phyloP scores from a whole-genome alignment of 164 flowering plant species.

The Cinnamomum micranthum region DNA sequence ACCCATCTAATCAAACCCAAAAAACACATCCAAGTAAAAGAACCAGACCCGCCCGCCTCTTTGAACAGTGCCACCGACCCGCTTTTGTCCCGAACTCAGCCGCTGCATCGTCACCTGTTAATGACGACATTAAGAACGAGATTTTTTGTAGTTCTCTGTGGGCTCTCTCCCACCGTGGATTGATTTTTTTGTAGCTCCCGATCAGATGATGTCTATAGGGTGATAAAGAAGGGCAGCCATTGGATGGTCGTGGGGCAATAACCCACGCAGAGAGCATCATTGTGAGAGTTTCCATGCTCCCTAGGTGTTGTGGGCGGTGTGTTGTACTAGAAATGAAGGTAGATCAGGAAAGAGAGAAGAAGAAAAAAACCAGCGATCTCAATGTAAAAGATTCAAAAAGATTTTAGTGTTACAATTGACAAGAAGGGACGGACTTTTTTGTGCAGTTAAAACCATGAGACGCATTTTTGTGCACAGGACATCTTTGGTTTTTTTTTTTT shows the following conservation, averaged over 20 bases:
- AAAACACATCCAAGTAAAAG: not conserved
- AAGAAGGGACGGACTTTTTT: no score
- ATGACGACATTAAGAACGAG: slow-evolving; percentile 55
- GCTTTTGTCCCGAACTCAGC: slow-evolving; percentile 64
- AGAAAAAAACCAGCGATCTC: no score
- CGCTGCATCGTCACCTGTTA: slow-evolving; percentile 68
- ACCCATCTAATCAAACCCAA: not conserved
- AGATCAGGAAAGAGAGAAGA: no score
- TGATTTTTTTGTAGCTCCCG: no score
- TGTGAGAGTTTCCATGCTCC: slow-evolving; percentile 66
- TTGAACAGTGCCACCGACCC: slow-evolving; percentile 83
- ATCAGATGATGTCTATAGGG: slow-evolving; percentile 33
- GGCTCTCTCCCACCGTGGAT: slow-evolving; percentile 5
- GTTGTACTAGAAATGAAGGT: no score
- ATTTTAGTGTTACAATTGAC: no score
- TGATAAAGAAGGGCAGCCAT: slow-evolving; percentile 56
- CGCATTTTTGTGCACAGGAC: no score
- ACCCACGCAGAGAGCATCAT: slow-evolving; percentile 23
- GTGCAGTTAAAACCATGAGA: no score
- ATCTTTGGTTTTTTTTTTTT: no score
- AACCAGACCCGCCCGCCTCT: slow-evolving; percentile 42
- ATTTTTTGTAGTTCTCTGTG: slow-evolving; percentile 24
- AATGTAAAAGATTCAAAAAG: no score
- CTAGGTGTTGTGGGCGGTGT: slow-evolving; percentile 16
- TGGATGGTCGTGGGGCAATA: slow-evolving; percentile 57